A percentile compares a stretch with the other conserved stretches of the same genome.
Conservation (phyloP, 108 stramenopile species). For the Discostella stelligeroides region DNA sequence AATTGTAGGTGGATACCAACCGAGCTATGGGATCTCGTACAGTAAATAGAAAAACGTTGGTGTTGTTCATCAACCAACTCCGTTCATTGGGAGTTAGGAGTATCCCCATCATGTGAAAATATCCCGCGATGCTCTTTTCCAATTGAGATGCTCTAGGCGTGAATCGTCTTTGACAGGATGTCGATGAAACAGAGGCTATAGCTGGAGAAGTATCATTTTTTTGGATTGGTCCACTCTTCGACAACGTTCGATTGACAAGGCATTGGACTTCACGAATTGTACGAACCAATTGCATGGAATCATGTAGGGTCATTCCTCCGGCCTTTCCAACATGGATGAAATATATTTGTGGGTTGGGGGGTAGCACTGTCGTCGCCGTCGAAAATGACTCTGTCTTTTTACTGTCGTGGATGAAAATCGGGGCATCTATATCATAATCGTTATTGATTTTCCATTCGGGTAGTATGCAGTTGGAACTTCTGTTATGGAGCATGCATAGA, state of each 20-base stretch:
- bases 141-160: background rate
- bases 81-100: background rate
- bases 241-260: too few relatives aligned
- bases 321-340: conserved; percentile 20
- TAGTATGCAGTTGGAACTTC: too few relatives aligned
- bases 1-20: conserved; percentile 14
- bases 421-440: too few relatives aligned
- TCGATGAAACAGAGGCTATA: background rate
- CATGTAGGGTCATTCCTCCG: conserved; percentile 3
- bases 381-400: too few relatives aligned
- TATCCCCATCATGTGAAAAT: conserved; percentile 15
- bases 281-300: background rate
- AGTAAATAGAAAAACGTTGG: conserved; percentile 11
- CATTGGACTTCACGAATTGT: conserved; percentile 1
- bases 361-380: background rate
- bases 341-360: conserved; percentile 8
- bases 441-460: too few relatives aligned
- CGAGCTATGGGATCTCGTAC: conserved; percentile 15
- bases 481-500: too few relatives aligned
- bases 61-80: conserved; percentile 6
- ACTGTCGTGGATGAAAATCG: too few relatives aligned
- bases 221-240: background rate
- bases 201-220: background rate
- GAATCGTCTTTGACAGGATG: conserved; percentile 1
- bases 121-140: background rate